Evolutionary conservation across 108 stramenopile genomes (phyloP).

Genomic region (Thalassiosira profunda): DNA sequence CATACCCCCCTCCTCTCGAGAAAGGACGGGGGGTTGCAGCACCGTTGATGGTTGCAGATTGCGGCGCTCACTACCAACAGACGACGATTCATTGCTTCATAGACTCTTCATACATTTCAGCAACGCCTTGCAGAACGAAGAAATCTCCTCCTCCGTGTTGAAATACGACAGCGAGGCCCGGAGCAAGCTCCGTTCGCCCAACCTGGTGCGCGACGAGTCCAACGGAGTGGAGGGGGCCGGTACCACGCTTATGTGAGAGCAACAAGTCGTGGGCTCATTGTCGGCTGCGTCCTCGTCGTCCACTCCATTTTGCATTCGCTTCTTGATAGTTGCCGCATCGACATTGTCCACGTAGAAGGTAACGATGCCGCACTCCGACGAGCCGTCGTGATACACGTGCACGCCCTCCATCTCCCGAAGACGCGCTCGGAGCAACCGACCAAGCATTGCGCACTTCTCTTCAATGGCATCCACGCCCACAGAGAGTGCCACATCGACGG

Average conservation of each 20-base stretch:
- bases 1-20: no score
- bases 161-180: constrained; percentile 69
- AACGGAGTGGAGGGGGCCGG: constrained; percentile 73
- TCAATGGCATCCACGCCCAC: constrained; percentile 53
- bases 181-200: constrained; percentile 35
- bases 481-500: constrained; percentile 49
- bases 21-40: no score
- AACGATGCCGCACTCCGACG: constrained; percentile 63
- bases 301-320: constrained; percentile 28
- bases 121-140: constrained; percentile 37
- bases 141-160: constrained; percentile 57
- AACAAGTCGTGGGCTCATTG: background rate
- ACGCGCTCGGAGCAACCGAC: constrained; percentile 16
- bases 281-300: background rate
- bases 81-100: no score
- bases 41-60: no score
- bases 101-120: no score
- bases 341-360: constrained; percentile 29
- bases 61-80: no score
- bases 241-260: constrained; percentile 62
- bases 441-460: constrained; percentile 8
- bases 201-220: constrained; percentile 53
- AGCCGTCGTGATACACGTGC: constrained; percentile 27
- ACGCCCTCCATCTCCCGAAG: constrained; percentile 33
- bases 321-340: constrained; percentile 13